These are phyloP conservation scores for Pseudogymnoascus sp. DNA, from an alignment of 2,329 filamentous ascomycete genomes.

Conservation along the genomic window DNA sequence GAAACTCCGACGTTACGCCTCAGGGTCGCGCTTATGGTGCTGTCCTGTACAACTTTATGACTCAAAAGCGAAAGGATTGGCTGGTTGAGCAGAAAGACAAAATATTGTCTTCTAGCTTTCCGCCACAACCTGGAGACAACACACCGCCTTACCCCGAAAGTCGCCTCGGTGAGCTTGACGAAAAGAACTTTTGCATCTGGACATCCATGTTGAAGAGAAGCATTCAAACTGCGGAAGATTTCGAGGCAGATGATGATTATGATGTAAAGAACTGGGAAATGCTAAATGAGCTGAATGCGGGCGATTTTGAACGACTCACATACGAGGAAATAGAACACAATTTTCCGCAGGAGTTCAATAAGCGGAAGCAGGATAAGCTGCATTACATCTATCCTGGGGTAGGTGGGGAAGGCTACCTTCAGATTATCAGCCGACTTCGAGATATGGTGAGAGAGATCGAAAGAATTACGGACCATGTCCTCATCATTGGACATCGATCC, in stretches of 20 bases:
- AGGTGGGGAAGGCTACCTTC: constrained; percentile 91
- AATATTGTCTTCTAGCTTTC: constrained; percentile 69
- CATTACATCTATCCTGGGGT: constrained; percentile 95
- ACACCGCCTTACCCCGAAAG: constrained; percentile 92
- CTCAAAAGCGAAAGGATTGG: constrained; percentile 73
- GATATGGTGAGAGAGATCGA: constrained; percentile 96
- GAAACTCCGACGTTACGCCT: constrained; percentile 76
- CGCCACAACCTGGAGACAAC: constrained; percentile 82
- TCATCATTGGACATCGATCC: constrained; percentile 87
- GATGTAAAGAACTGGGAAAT: constrained; percentile 97
- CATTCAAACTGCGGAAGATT: constrained; percentile 79
- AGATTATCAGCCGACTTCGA: constrained; percentile 90
- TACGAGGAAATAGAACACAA: constrained; percentile 81
- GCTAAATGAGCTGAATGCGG: constrained; percentile 93
- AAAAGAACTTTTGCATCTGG: constrained; percentile 97
- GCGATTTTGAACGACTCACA: constrained; percentile 88
- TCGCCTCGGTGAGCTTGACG: constrained; percentile 52
- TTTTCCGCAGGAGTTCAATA: constrained; percentile 72
- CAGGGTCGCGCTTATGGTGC: constrained; percentile 73
- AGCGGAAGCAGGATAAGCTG: constrained; percentile 78
- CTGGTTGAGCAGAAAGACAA: constrained; percentile 74
- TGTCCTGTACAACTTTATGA: constrained; percentile 77
- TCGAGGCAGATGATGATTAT: constrained; percentile 85
- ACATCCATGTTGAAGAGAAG: constrained; percentile 93
- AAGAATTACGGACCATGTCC: constrained; percentile 89